Base-by-base conservation (phyloP, 495 filamentous ascomycete genomes). In the Hypoxylon crocopeplum region DNA sequence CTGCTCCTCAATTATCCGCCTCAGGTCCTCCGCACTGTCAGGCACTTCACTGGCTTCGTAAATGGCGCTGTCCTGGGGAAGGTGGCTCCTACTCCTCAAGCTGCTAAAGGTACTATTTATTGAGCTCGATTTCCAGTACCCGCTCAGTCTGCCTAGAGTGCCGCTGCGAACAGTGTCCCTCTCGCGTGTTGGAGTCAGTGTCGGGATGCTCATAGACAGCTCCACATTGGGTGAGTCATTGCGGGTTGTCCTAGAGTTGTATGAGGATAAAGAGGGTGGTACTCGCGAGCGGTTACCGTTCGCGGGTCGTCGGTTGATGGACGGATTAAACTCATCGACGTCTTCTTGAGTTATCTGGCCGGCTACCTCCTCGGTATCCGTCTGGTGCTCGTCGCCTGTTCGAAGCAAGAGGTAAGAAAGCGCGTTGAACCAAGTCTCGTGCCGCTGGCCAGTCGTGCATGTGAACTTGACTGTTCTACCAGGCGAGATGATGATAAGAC, bases 351-450 rank as follows among this genome's bases (percentile, higher is more conserved):
- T 88, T 42, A 75, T 82, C 53, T 83, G 82, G 24, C 75, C 78
- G 2, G 78, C 77, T 49, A 81, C 74, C 54, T 84, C 82, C 36
- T 85, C 83, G 1, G 79, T 72, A 38, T 88, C 87, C 19, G 81
- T 79, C 34, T 76, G 77, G 24, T 76, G 76, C 25, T 88, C 83
- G 37, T 84, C 72, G 17, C 79, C 78, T 11, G 88, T 90, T 33
- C 92, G 86, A 16, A 96, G 75, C 22, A 98, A 82, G 10, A 98
- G 84, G 68, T 98, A 98, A 2, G 92, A 95, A 30, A 98, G 81
- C 5, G 94, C 92, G 69, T 97, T 97, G 82, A 94, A 98, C 94
- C 94, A 98, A 3, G 93, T 98, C 72, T 98, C 94, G 61, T 98
- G 94, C 47, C 94, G 82, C 66, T 96, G 92, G 13, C 91, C 88